A percentile compares a stretch with the other conserved stretches of the same genome.
These are phyloP conservation scores for Trichoderma pleuroti DNA, from an alignment of 2,329 filamentous ascomycete genomes.

Conservation along the genomic window DNA sequence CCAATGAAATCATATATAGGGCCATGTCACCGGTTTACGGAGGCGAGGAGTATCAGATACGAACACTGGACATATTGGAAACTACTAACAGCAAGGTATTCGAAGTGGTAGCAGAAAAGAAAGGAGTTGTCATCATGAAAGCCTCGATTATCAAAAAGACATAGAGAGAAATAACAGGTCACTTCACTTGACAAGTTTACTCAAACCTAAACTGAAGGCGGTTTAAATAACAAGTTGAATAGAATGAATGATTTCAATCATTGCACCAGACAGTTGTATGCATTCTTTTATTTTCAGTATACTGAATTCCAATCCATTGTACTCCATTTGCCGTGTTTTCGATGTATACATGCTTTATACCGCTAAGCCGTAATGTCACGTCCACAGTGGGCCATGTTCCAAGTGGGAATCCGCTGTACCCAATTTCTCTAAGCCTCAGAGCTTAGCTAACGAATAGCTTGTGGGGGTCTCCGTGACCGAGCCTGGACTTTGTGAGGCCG, in stretches of 20 bases:
- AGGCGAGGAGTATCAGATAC: conserved; percentile 61
- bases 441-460: neutral
- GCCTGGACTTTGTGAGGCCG: neutral
- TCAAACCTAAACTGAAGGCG: neutral
- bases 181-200: neutral
- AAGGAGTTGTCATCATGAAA: conserved; percentile 36
- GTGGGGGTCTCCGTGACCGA: neutral
- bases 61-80: conserved; percentile 42
- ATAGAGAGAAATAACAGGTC: neutral
- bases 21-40: conserved; percentile 70
- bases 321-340: neutral
- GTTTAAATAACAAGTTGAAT: neutral
- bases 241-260: neutral
- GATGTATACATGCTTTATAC: neutral
- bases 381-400: neutral
- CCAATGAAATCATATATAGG: conserved; percentile 55
- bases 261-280: neutral
- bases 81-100: conserved; percentile 33
- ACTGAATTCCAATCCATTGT: neutral
- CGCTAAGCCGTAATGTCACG: neutral
- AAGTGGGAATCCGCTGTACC: neutral
- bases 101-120: conserved; percentile 48
- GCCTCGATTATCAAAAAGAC: conserved; percentile 27
- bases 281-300: neutral
- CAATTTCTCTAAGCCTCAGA: neutral